These are phyloP conservation scores for Penstemon davidsonii DNA, from an alignment of 257 asterid genomes.

Conservation along the genomic window DNA sequence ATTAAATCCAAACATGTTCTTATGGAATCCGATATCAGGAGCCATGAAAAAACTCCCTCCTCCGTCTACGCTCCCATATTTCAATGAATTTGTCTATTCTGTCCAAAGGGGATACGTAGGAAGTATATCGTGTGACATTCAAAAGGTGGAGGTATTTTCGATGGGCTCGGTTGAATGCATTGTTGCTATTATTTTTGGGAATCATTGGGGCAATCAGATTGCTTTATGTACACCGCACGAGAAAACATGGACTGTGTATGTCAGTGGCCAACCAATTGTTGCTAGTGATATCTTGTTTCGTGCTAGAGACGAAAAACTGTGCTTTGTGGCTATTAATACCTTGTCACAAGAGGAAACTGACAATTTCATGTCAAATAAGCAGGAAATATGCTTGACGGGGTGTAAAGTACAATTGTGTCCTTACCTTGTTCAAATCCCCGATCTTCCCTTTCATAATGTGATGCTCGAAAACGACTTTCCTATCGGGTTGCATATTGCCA, in stretches of 20 bases:
- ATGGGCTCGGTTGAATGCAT: neutral
- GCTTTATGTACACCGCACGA: neutral
- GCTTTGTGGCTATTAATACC: no score
- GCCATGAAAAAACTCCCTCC: neutral
- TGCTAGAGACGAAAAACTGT: no score
- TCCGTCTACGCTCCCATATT: neutral
- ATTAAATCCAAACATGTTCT: neutral
- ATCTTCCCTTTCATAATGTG: no score
- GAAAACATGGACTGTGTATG: neutral
- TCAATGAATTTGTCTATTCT: neutral
- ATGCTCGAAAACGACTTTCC: no score
- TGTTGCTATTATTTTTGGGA: neutral
- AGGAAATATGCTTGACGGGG: no score
- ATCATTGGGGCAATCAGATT: neutral
- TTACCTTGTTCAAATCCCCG: no score
- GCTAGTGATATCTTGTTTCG: neutral
- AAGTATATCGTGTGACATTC: neutral
- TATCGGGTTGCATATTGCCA: no score
- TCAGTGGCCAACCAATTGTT: neutral
- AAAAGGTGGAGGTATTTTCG: neutral
- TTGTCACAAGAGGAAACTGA: no score
- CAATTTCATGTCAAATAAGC: no score
- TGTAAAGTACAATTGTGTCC: no score
- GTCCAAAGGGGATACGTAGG: neutral
- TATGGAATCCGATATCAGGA: slow-evolving; percentile 4